phyloP scores from a whole-genome alignment of 2,329 filamentous ascomycete species.

The Ceratocystis alfenasii region DNA sequence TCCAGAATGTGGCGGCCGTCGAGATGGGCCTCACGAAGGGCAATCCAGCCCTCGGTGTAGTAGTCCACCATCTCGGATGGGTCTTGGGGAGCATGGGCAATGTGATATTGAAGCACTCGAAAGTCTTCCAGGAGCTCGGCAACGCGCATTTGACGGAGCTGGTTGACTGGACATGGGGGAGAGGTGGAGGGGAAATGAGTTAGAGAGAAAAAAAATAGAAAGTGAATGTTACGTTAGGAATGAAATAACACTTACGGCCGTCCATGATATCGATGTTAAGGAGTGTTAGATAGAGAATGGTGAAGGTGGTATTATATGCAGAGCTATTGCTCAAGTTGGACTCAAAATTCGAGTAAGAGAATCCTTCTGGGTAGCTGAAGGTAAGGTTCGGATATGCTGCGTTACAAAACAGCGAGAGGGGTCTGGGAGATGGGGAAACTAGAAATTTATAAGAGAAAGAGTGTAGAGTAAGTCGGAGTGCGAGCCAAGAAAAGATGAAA shows the following conservation, averaged over 20 bases:
- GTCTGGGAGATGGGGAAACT: neutral
- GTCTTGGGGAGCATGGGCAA: conserved; percentile 45
- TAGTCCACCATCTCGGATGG: conserved; percentile 46
- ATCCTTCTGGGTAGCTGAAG: neutral
- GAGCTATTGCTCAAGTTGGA: neutral
- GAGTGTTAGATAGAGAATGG: neutral
- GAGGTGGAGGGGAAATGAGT: conserved; percentile 10
- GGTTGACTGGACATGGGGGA: conserved; percentile 40
- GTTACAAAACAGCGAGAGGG: too few relatives aligned
- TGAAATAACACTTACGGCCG: conserved; percentile 24
- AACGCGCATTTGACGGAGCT: conserved; percentile 46
- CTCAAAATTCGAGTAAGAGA: neutral
- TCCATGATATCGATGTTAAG: conserved; percentile 24
- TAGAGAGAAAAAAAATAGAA: neutral
- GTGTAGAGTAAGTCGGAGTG: neutral
- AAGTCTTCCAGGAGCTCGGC: conserved; percentile 52
- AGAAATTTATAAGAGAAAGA: neutral
- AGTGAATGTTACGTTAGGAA: neutral
- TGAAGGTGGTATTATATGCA: neutral
- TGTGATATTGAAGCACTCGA: conserved; percentile 49
- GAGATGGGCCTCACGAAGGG: conserved; percentile 48
- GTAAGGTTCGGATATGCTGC: too few relatives aligned
- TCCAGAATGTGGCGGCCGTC: conserved; percentile 55
- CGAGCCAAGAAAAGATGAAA: neutral
- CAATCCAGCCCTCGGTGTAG: conserved; percentile 51